phyloP scores from a whole-genome alignment of 768 basidiomycete genomes.

The Clitopilus passeckerianus region DNA sequence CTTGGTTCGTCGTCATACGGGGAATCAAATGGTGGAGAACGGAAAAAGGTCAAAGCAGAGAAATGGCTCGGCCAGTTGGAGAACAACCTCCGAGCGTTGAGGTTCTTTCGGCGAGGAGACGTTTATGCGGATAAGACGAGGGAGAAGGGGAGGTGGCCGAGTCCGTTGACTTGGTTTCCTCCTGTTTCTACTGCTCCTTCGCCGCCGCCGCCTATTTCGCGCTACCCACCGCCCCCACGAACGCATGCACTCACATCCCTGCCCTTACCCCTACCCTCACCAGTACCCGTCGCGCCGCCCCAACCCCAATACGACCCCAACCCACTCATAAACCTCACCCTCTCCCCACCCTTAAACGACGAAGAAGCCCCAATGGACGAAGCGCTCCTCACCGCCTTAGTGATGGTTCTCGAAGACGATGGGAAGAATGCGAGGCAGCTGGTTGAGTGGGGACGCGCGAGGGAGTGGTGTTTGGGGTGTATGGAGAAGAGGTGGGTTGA shows the following conservation, averaged over 20 bases:
- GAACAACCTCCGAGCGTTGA: neutral
- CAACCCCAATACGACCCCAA: neutral
- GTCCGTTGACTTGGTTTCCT: neutral
- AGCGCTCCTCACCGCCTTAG: constrained; percentile 40
- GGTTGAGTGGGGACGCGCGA: constrained; percentile 39
- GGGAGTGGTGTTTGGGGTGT: constrained; percentile 27
- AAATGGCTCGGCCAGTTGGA: constrained; percentile 13
- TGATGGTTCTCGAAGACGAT: constrained; percentile 65
- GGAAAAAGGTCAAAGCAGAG: neutral
- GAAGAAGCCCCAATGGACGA: constrained; percentile 23
- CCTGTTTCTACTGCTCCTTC: neutral
- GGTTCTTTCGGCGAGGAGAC: neutral
- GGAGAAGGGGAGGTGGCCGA: neutral
- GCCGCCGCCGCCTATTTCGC: neutral
- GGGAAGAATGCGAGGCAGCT: constrained; percentile 59
- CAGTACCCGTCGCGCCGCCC: too few relatives aligned
- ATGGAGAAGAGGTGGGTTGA: neutral
- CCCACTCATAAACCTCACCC: neutral
- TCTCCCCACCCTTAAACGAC: neutral
- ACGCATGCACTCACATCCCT: too few relatives aligned
- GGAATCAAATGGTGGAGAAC: too few relatives aligned
- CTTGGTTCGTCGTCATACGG: too few relatives aligned
- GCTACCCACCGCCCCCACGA: too few relatives aligned
- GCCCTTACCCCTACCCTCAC: too few relatives aligned
- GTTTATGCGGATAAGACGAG: neutral